Evolutionary conservation across 148 eudicot genomes (phyloP), one percentile per base, ranked within the genome.

Genomic region (Spergularia marina): DNA sequence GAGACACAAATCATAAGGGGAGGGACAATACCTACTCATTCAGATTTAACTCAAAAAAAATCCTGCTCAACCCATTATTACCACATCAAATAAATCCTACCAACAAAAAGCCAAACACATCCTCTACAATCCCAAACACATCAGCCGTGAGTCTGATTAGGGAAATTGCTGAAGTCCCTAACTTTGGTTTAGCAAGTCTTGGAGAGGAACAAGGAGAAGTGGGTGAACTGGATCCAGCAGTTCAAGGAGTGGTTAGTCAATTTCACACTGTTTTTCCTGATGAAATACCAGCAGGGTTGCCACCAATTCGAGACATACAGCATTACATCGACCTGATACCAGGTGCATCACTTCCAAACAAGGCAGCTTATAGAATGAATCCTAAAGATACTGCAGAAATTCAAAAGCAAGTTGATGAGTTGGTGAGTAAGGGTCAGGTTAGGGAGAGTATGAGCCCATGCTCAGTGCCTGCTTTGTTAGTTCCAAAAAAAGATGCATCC

Each of bases 261-360:
- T 4, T 65, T 10, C 18, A 23, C 1, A 65, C 14, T 60, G 67
- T 59, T 4, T 73, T 73, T 40, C 76, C 67, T 44, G 12, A 47
- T n/a, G 67, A 73, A 0, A 12, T 73, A 4, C 56, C 56, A 2
- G 55, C 30, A 10, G 21, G 67, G 0, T 59, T 72, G 18, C n/a
- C n/a, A n/a, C 66, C 54, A 15, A 41, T 72, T 0, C 58, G 75
- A n/a, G 75, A 65, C 2, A 72, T 72, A n/a, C 65, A 72, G 11
- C 67, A 73, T 21, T 67, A 73, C 1, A 73, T 73, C 47, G 76
- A 73, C 10, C 18, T 73, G 0, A 0, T 73, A 2, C 39, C 10
- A 0, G 39, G 76, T 1, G 36, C 67, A 16, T 0, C 13, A 9
- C 3, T 73, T 0, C 67, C 20, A 1, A 59, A 73, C 12, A 60